Percentiles rank a stretch among this genome's conserved stretches.
These are phyloP conservation scores for Fibroporia radiculosa DNA, from an alignment of 768 basidiomycete species.

Conservation along the genomic window DNA sequence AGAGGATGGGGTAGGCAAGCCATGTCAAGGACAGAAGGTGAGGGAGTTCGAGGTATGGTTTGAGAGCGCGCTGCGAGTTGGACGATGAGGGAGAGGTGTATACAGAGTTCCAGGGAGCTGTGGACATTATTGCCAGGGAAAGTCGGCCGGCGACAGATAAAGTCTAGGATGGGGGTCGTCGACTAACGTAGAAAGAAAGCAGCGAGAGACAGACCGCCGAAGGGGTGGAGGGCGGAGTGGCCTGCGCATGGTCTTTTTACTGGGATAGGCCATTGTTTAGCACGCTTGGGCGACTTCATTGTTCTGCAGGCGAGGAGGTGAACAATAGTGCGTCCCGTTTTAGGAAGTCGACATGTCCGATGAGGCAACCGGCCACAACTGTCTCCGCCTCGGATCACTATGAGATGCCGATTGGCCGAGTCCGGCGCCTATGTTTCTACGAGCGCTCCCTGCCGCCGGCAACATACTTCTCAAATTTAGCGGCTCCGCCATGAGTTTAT, in stretches of 20 bases:
- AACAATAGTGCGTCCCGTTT: too few species aligned
- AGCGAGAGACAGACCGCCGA: conserved; percentile 12
- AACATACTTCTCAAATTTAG: too few species aligned
- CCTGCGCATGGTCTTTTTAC: not conserved
- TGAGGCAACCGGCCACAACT: too few species aligned
- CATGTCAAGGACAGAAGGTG: conserved; percentile 83
- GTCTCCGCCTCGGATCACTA: too few species aligned
- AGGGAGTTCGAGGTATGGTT: conserved; percentile 76
- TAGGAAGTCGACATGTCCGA: too few species aligned
- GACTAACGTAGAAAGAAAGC: conserved; percentile 12
- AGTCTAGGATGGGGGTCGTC: conserved; percentile 14
- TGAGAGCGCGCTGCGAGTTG: conserved; percentile 33
- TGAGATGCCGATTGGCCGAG: too few species aligned
- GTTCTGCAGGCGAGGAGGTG: too few species aligned
- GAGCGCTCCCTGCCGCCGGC: too few species aligned
- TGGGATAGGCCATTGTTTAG: not conserved
- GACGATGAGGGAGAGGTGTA: conserved; percentile 42
- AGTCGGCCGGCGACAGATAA: conserved; percentile 24
- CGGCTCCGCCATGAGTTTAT: too few species aligned
- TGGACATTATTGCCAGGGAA: conserved; percentile 19
- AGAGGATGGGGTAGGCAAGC: conserved; percentile 88
- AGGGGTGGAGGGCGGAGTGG: conserved; percentile 11
- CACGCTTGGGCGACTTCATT: not conserved
- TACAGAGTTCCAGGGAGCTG: conserved; percentile 26
- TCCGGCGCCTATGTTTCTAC: too few species aligned